These are phyloP conservation scores for Populus davidiana DNA, from an alignment of 345 rosid species.

Conservation along the genomic window DNA sequence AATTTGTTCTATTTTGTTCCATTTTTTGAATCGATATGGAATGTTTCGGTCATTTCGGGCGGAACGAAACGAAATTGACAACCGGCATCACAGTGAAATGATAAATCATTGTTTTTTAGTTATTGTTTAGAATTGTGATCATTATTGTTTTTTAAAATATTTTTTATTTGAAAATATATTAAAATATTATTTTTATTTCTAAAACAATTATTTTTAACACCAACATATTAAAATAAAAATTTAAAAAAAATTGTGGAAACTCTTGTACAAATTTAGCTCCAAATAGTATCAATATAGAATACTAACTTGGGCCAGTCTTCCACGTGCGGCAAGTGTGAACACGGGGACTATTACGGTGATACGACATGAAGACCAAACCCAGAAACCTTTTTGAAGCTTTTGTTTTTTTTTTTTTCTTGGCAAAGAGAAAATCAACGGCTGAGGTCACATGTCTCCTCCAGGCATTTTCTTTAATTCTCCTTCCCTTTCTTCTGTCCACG, in stretches of 20 bases:
- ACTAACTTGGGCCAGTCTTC: not conserved
- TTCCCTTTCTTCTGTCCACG: slow-evolving; percentile 24
- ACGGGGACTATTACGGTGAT: slow-evolving; percentile 22
- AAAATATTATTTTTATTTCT: too few species aligned
- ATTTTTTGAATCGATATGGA: too few species aligned
- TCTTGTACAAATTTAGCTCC: too few species aligned
- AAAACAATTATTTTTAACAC: too few species aligned
- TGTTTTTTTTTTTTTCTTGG: not conserved
- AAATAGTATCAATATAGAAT: not conserved
- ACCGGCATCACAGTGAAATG: not conserved
- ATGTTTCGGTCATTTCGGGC: too few species aligned
- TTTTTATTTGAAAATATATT: too few species aligned
- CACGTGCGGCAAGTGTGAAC: slow-evolving; percentile 46
- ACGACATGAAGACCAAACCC: slow-evolving; percentile 32
- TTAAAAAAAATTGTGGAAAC: too few species aligned
- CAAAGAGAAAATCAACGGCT: slow-evolving; percentile 32
- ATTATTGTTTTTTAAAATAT: too few species aligned
- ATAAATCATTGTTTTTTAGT: not conserved
- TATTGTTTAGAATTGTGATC: too few species aligned
- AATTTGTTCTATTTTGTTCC: too few species aligned
- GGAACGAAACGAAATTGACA: too few species aligned
- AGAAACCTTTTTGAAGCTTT: not conserved
- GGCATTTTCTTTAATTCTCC: slow-evolving; percentile 2
- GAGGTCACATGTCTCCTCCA: slow-evolving; percentile 17
- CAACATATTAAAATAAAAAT: too few species aligned